phyloP scores from a whole-genome alignment of 306 rosid species.

The Morella rubra region DNA sequence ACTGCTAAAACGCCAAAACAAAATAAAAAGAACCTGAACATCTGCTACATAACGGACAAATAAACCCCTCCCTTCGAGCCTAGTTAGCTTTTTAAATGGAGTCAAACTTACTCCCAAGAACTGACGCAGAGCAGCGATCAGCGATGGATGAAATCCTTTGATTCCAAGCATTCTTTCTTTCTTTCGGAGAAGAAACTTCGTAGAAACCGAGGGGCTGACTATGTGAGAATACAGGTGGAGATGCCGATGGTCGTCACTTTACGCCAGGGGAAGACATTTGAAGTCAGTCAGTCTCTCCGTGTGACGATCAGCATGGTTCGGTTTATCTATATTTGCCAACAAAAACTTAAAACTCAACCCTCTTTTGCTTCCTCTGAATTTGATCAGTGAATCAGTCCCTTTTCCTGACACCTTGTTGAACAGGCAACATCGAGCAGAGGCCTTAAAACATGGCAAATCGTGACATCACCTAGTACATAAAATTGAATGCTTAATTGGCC shows the following conservation, averaged over 20 bases:
- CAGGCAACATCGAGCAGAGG: background rate
- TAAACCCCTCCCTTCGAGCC: no score
- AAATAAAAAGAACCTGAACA: no score
- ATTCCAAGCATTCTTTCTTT: background rate
- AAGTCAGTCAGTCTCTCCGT: background rate
- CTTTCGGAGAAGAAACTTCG: background rate
- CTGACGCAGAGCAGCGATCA: background rate
- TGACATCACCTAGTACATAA: conserved; percentile 1
- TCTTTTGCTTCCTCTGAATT: background rate
- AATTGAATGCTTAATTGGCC: background rate
- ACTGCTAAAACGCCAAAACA: no score
- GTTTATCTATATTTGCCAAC: background rate
- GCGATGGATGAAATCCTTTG: background rate
- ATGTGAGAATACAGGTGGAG: background rate
- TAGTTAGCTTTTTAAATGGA: no score
- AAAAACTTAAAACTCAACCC: background rate
- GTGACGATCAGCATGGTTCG: background rate
- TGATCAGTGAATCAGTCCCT: background rate
- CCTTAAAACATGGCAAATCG: background rate
- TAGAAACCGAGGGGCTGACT: background rate
- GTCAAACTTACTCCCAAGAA: background rate
- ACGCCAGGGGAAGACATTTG: background rate
- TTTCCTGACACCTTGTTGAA: background rate
- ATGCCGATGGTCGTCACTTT: conserved; percentile 1
- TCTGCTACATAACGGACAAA: no score